phyloP scores from a whole-genome alignment of 73 alveolate genomes.

The Symbiodinium natans region DNA sequence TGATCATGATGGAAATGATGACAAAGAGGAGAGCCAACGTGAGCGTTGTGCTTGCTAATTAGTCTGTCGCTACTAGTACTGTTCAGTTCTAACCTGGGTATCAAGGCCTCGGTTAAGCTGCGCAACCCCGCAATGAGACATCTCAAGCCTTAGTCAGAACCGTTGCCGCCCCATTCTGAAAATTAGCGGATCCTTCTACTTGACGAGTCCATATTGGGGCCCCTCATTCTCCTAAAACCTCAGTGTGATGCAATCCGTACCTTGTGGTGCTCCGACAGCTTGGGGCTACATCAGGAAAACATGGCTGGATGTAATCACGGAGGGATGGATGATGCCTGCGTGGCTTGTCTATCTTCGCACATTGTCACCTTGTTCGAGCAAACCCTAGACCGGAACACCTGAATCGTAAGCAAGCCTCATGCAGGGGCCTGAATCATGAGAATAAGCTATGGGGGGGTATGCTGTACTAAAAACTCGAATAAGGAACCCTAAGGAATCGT shows the following conservation, averaged over 20 bases:
- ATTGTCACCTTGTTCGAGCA: not conserved
- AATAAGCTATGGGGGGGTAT: not conserved
- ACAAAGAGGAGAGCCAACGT: too few species aligned
- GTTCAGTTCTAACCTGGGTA: too few species aligned
- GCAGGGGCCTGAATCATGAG: not conserved
- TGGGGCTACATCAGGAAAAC: not conserved
- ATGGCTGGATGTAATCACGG: not conserved
- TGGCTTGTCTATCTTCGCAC: not conserved
- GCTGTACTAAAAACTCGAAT: not conserved
- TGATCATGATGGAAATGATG: not conserved
- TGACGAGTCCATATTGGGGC: too few species aligned
- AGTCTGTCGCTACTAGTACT: too few species aligned
- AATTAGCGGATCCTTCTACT: too few species aligned
- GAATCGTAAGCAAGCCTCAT: not conserved
- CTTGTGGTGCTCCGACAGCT: not conserved
- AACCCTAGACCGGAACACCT: too few species aligned
- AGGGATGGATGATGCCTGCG: not conserved
- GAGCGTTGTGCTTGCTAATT: too few species aligned
- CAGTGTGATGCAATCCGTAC: not conserved
- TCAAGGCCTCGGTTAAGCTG: too few species aligned
- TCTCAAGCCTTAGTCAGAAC: too few species aligned
- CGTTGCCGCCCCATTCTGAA: too few species aligned
- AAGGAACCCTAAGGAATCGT: not conserved
- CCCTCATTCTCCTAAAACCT: not conserved
- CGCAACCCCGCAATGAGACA: too few species aligned